These are phyloP conservation scores for Chalciporus pseudorubinellus DNA, from an alignment of 768 basidiomycete genomes.

Conservation along the genomic window DNA sequence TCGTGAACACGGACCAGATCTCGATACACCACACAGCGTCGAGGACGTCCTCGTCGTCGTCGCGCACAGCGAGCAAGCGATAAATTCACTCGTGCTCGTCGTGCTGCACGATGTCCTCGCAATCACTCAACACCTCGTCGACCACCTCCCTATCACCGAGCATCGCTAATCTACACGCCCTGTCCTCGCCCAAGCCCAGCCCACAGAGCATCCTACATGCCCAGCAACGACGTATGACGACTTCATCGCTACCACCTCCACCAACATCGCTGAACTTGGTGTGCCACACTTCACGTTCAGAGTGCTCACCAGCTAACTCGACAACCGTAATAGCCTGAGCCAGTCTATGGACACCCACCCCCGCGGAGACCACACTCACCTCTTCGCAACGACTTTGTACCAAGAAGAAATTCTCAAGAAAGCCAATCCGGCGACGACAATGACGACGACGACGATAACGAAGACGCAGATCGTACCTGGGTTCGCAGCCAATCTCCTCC, in stretches of 20 bases:
- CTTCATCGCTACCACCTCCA: constrained; percentile 38
- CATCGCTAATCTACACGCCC: constrained; percentile 33
- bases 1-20: constrained; percentile 15
- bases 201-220: constrained; percentile 13
- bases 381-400: constrained; percentile 59
- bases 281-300: neutral
- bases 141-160: constrained; percentile 34
- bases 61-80: constrained; percentile 28
- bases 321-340: constrained; percentile 42
- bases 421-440: constrained; percentile 44
- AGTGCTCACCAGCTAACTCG: constrained; percentile 11
- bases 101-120: constrained; percentile 25
- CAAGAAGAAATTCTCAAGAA: constrained; percentile 49
- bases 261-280: constrained; percentile 43
- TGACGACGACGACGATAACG: constrained; percentile 36
- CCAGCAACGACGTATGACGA: constrained; percentile 39
- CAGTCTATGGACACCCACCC: constrained; percentile 39
- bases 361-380: constrained; percentile 64
- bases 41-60: constrained; percentile 23
- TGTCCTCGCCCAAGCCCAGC: constrained; percentile 27
- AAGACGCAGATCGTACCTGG: constrained; percentile 25
- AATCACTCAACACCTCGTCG: constrained; percentile 32
- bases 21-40: constrained; percentile 7
- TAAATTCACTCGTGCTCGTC: constrained; percentile 17
- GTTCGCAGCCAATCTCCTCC: constrained; percentile 51